Conservation (phyloP, 495 filamentous ascomycete genomes). For the Symbiotaphrina buchneri region DNA sequence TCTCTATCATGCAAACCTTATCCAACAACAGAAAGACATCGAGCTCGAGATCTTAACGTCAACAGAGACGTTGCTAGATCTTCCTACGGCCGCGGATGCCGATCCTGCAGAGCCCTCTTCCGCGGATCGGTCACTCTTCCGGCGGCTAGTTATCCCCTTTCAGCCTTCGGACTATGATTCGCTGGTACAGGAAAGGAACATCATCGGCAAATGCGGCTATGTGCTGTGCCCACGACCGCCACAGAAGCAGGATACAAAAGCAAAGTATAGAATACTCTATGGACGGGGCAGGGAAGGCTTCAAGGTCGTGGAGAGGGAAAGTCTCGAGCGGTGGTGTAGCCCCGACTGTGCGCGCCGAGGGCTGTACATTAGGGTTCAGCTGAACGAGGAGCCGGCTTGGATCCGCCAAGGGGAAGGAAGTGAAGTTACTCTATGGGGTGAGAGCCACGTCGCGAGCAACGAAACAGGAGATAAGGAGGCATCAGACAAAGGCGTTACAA, state of each 20-base stretch:
- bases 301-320: constrained; percentile 36
- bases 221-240: constrained; percentile 41
- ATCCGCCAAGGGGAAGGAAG: too few relatives aligned
- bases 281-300: constrained; percentile 27
- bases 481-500: too few relatives aligned
- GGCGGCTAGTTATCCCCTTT: constrained; percentile 38
- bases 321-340: constrained; percentile 76
- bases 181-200: constrained; percentile 68
- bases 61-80: constrained; percentile 41
- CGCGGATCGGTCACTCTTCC: constrained; percentile 31
- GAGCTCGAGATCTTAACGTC: constrained; percentile 48
- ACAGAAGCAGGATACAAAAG: constrained; percentile 18
- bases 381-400: constrained; percentile 50
- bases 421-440: neutral
- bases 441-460: too few relatives aligned
- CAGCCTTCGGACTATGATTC: constrained; percentile 72
- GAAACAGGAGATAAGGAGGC: too few relatives aligned
- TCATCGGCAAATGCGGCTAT: constrained; percentile 61
- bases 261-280: constrained; percentile 25
- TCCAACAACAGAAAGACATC: constrained; percentile 54
- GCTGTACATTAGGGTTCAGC: constrained; percentile 68
- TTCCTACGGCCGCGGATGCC: constrained; percentile 24
- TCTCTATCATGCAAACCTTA: constrained; percentile 54
- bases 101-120: constrained; percentile 33
- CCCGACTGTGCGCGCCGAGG: constrained; percentile 54